Base-by-base conservation (phyloP, 2,329 filamentous ascomycete species). In the Colletotrichum spaethianum region DNA sequence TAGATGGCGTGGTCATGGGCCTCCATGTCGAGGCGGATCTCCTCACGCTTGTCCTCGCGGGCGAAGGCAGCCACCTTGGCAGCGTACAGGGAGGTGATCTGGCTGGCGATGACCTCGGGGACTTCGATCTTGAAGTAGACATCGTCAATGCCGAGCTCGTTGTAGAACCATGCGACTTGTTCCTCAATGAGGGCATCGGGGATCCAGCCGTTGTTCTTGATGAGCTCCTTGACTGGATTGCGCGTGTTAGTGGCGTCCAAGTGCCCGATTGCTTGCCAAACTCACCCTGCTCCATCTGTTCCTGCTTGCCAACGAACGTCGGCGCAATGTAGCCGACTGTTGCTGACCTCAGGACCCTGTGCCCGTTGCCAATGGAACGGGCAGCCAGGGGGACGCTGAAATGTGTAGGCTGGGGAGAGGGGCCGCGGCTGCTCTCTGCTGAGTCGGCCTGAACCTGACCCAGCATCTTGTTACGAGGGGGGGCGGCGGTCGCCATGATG, bases 111-210 rank as follows among this genome's bases (percentile, higher is more conserved):
- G 70, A 94, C 94, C 67, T 94, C 91, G 23, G 93, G 93, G 5
- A 89, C 90, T 86, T 98, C 95, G 75, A 96, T 95, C 80, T 95
- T 92, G 86, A 98, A 98, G 87, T 98, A 98, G 84, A 97, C 96
- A 87, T 98, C 96, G 79, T 99, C 96, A 78, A 99, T 99, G 77
- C 96, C 96, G 31, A 99, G 91, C 82, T 97, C 93, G 81, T 96
- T 94, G 87, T 99, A 99, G 87, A 99, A 99, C 96, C 96, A 99
- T 72, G 91, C 89, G 63, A 95, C 94, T 84, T 99, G 95, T 33
- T 91, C 89, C 74, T 97, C 93, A 74, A 98, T 89, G 75, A 97
- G 93, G 63, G 93, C 88, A 69, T 90, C 88, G 1, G 96, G 96
- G 73, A 99, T 94, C 89, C 97, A 98, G 72, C 92, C 93, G 79